Conservation (phyloP, 148 eudicot species). For the Rhododendron williamsianum region DNA sequence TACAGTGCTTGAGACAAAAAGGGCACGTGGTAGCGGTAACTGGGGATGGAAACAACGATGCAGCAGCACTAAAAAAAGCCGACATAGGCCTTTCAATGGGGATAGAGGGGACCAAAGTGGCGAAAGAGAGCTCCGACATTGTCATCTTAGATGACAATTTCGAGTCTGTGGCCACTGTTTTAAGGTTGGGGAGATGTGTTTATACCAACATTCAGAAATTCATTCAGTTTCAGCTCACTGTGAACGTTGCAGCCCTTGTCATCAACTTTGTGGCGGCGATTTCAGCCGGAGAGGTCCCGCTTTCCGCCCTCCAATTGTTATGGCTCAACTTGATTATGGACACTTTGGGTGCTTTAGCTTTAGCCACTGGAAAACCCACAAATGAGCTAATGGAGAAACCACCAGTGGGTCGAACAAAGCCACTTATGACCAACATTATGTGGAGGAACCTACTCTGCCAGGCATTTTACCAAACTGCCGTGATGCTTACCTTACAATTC, state of each 20-base stretch:
- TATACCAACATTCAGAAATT: constrained; percentile 12
- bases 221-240: constrained; percentile 18
- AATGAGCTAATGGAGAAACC: constrained; percentile 4
- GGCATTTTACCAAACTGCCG: constrained; percentile 10
- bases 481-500: constrained; percentile 17
- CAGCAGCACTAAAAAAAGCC: constrained; percentile 1
- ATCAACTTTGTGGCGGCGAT: constrained; percentile 15
- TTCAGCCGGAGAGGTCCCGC: constrained; percentile 10
- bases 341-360: constrained; percentile 23
- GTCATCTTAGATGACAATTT: constrained; percentile 12
- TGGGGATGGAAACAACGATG: constrained; percentile 14
- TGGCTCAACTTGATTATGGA: constrained; percentile 25
- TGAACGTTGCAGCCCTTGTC: constrained; percentile 6
- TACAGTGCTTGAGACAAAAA: constrained; percentile 12
- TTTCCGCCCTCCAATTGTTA: constrained; percentile 12
- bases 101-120: neutral
- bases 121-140: constrained; percentile 8
- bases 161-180: neutral
- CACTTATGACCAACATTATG: constrained; percentile 18
- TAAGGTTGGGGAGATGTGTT: constrained; percentile 15
- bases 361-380: constrained; percentile 13
- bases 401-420: constrained; percentile 7
- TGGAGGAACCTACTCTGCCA: constrained; percentile 21
- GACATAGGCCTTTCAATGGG: constrained; percentile 18
- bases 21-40: constrained; percentile 19